Evolutionary conservation across 2,329 filamentous ascomycete genomes (phyloP).

Genomic region (Colletotrichum sojae): DNA sequence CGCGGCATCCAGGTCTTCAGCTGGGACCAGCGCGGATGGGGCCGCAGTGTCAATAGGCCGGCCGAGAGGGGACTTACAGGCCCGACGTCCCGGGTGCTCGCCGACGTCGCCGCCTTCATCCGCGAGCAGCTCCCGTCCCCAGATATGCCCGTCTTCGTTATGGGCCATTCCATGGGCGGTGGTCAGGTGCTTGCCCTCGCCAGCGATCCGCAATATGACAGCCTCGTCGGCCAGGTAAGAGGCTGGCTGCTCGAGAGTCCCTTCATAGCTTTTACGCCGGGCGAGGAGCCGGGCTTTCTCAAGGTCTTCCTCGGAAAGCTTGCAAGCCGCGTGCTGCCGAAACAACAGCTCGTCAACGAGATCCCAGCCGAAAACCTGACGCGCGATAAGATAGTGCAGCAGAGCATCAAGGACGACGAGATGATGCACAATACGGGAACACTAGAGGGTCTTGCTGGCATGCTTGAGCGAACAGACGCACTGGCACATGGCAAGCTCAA

Average conservation of each 20-base stretch:
- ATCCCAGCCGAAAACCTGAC: constrained; percentile 76
- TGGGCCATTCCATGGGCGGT: constrained; percentile 94
- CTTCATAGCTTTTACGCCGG: constrained; percentile 80
- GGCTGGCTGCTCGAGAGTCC: constrained; percentile 86
- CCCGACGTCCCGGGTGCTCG: constrained; percentile 78
- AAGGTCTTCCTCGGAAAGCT: constrained; percentile 78
- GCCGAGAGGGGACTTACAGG: constrained; percentile 81
- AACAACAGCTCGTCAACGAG: constrained; percentile 75
- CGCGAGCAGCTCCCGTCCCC: constrained; percentile 65
- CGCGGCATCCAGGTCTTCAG: constrained; percentile 82
- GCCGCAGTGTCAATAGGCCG: constrained; percentile 74
- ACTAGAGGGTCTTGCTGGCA: constrained; percentile 81
- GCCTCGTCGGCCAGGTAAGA: constrained; percentile 72
- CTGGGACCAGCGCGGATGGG: constrained; percentile 94
- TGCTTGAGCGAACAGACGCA: constrained; percentile 80
- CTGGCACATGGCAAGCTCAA: constrained; percentile 70
- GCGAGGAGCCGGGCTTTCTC: constrained; percentile 73
- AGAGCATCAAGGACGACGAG: constrained; percentile 74
- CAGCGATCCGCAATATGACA: constrained; percentile 63
- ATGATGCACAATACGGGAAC: constrained; percentile 89
- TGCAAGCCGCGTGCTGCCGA: constrained; percentile 77
- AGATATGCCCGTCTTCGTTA: constrained; percentile 79
- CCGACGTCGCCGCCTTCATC: constrained; percentile 85
- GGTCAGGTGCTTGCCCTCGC: constrained; percentile 78
- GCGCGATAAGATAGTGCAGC: constrained; percentile 75